Conservation (phyloP, 2,329 filamentous ascomycete species). For the Fusarium penzigii region DNA sequence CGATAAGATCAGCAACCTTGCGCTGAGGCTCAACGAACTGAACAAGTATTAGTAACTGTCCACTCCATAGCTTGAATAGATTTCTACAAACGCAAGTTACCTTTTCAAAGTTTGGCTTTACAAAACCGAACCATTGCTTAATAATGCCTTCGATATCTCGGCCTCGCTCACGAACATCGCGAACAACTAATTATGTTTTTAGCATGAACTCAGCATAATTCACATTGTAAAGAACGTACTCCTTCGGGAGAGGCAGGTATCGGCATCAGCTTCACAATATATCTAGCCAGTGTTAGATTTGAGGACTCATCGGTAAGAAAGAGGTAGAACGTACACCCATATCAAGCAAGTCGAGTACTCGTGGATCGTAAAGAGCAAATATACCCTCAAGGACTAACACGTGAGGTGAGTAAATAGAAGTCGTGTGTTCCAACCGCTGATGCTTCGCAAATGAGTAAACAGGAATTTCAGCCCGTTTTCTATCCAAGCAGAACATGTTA, state of each 20-base stretch:
- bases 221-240: conserved; percentile 53
- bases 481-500: conserved; percentile 36
- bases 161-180: conserved; percentile 86
- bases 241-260: conserved; percentile 87
- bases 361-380: conserved; percentile 85
- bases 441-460: conserved; percentile 96
- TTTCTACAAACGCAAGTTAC: conserved; percentile 32
- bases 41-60: conserved; percentile 11
- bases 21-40: conserved; percentile 88
- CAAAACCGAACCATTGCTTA: conserved; percentile 96
- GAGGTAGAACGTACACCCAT: conserved; percentile 65
- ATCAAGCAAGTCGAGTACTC: conserved; percentile 84
- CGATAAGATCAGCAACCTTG: conserved; percentile 90
- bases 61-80: background rate
- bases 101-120: conserved; percentile 95
- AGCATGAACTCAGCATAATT: background rate
- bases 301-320: background rate
- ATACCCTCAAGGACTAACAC: conserved; percentile 96
- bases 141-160: conserved; percentile 93
- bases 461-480: conserved; percentile 86
- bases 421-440: conserved; percentile 75
- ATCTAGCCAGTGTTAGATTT: conserved; percentile 54
- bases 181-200: conserved; percentile 58
- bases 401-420: conserved; percentile 92
- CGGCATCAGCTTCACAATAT: conserved; percentile 93